Base-by-base conservation (phyloP, 257 asterid genomes). In the Petunia secreta region DNA sequence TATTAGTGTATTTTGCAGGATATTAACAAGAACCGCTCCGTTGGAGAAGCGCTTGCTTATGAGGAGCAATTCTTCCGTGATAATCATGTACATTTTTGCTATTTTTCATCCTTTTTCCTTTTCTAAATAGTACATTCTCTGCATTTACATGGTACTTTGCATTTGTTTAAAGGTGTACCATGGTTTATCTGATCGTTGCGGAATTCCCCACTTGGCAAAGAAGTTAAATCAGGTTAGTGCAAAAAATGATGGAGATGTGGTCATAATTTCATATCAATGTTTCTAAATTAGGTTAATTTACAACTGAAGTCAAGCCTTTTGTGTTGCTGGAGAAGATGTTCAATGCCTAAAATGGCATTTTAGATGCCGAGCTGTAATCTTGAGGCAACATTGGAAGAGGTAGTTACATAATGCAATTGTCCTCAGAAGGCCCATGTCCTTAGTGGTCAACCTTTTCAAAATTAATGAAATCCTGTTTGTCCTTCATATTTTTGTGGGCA, bases 131-230 rank as follows among this genome's bases (percentile, higher is more conserved):
- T 69, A 48, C 25, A 48, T 71, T 69, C 76, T 69, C 9, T 48
- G 34, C 77, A 34, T 48, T 71, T 40, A 48, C 77, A 25, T 71
- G 77, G 44, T 71, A 48, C 16, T 11, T 71, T 57, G 11, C 34
- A 5, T 48, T 71, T 67, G 38, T 67, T 60, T 86, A 79, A 82
- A 96, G 99, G 98, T 94, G 14, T 96, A 96, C 83, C 89, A 82
- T 75, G 97, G 93, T 78, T 85, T 96, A 83, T 92, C 97, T 46
- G 98, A 94, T 82, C 94, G 94, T 52, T 96, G 99, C 84, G 97
- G 99, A 37, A 85, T 92, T 68, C 96, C 94, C 78, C 97, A 94
- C 88, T 82, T 96, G 93, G 98, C 98, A 80, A 96, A 91, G 94
- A 96, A 94, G 90, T 88, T 96, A 96, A 96, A 96, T 87, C 98